Percentiles rank a stretch among this genome's conserved stretches.
Conservation (phyloP, 2,329 filamentous ascomycete species). For the Aspergillus sp. region DNA sequence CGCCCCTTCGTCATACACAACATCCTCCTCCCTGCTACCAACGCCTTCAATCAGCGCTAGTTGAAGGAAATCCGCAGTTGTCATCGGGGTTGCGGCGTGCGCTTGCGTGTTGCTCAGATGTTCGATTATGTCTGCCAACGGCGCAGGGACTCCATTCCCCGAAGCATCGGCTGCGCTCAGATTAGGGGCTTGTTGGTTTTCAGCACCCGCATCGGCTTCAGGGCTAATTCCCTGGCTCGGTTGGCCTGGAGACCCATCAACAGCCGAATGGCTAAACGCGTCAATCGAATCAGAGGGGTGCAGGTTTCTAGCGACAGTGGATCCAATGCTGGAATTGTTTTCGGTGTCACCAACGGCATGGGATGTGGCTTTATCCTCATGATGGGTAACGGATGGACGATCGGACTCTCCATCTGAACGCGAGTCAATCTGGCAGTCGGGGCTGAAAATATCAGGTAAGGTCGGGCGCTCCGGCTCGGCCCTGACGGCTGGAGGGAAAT, state of each 20-base stretch:
- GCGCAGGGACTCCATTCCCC: conserved; percentile 1
- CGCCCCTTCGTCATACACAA: too few species aligned
- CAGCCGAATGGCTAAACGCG: conserved; percentile 11
- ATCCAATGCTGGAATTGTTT: not conserved
- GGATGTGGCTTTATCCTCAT: not conserved
- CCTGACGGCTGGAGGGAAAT: conserved; percentile 15
- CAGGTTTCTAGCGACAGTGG: conserved; percentile 1
- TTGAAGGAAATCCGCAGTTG: conserved; percentile 14
- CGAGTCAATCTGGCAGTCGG: conserved; percentile 14
- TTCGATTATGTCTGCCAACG: conserved; percentile 3
- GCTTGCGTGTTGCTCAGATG: conserved; percentile 2
- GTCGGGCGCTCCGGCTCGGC: conserved; percentile 12
- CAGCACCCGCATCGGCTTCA: conserved; percentile 6
- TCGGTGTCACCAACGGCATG: not conserved
- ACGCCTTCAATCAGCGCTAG: conserved; percentile 15
- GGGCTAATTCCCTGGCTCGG: conserved; percentile 7
- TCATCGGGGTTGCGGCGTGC: conserved; percentile 6
- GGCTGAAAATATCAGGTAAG: conserved; percentile 21
- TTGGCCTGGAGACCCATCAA: conserved; percentile 13
- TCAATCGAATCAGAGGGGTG: conserved; percentile 8
- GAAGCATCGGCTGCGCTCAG: conserved; percentile 2
- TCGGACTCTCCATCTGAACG: not conserved
- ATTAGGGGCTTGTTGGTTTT: conserved; percentile 2
- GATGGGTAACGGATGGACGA: not conserved
- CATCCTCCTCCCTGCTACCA: conserved; percentile 13